Evolutionary conservation across 1,139 yeast genomes (phyloP).

Genomic region (Diutina siamensis): DNA sequence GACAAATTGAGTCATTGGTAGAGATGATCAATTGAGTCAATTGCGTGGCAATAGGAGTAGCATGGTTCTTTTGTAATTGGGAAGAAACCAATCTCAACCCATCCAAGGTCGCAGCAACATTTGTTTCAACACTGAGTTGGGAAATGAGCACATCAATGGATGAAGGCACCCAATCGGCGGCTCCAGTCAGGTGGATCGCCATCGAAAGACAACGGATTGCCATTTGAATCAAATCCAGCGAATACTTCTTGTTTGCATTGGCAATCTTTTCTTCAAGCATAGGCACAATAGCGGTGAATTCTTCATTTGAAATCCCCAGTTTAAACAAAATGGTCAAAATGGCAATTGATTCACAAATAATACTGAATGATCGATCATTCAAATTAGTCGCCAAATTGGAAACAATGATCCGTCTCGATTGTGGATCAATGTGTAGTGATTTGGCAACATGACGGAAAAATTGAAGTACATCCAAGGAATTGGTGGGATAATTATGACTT

Average conservation of each 20-base stretch:
- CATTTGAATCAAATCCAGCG: constrained; percentile 2
- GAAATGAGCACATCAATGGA: neutral
- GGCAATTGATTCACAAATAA: neutral
- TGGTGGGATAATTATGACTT: neutral
- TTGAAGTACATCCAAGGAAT: neutral
- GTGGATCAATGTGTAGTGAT: neutral
- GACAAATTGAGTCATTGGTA: neutral
- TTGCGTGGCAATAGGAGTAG: neutral
- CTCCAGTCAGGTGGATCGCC: neutral
- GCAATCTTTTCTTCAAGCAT: neutral
- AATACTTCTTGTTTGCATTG: neutral
- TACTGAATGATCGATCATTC: neutral
- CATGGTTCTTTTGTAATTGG: neutral
- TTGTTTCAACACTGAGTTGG: neutral
- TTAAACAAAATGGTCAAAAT: neutral
- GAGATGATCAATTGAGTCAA: neutral
- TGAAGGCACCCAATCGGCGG: neutral
- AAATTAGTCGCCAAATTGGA: neutral
- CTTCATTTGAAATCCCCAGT: neutral
- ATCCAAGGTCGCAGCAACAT: neutral
- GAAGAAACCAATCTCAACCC: neutral
- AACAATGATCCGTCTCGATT: neutral
- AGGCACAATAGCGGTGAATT: neutral
- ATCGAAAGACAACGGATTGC: neutral
- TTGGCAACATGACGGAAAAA: neutral